Percentiles rank a stretch among this genome's conserved stretches.
Conservation (phyloP, 2,329 filamentous ascomycete genomes). For the Lizonia empirigonia region DNA sequence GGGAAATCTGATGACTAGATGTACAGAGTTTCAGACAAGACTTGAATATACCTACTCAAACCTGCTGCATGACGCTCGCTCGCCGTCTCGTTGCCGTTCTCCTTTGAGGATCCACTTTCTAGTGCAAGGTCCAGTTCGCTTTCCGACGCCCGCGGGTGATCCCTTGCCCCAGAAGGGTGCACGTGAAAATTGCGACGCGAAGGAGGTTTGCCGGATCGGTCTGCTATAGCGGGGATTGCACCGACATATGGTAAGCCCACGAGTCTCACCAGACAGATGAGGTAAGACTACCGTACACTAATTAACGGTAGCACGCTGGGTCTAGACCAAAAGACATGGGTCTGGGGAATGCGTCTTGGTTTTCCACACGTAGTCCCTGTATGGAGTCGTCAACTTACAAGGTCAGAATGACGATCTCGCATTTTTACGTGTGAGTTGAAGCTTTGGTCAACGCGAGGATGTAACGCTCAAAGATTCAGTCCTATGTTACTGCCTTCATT, state of each 20-base stretch:
- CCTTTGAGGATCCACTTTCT: slow-evolving; percentile 12
- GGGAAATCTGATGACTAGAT: slow-evolving; percentile 6
- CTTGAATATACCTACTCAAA: slow-evolving; percentile 7
- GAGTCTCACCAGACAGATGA: background rate
- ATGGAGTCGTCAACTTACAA: slow-evolving; percentile 3
- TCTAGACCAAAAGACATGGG: slow-evolving; percentile 7
- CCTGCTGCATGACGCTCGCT: slow-evolving; percentile 11
- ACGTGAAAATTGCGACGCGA: slow-evolving; percentile 3
- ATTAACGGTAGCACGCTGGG: background rate
- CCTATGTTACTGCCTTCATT: slow-evolving; percentile 2
- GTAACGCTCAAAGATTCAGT: slow-evolving; percentile 11
- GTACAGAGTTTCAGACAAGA: slow-evolving; percentile 7
- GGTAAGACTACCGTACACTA: slow-evolving; percentile 9
- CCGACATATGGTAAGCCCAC: background rate
- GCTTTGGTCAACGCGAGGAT: background rate
- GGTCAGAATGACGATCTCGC: slow-evolving; percentile 6
- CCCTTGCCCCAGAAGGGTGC: slow-evolving; percentile 6
- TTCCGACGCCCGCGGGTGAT: slow-evolving; percentile 9
- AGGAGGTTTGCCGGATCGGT: slow-evolving; percentile 11
- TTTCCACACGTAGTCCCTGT: slow-evolving; percentile 3
- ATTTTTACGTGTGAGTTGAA: background rate
- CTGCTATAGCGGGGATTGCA: slow-evolving; percentile 4
- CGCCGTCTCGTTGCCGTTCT: slow-evolving; percentile 9
- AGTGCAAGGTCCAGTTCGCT: background rate
- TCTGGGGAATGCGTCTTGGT: slow-evolving; percentile 1